Conservation (phyloP, 805 yeast genomes). For the Metschnikowia bowlesiae region DNA sequence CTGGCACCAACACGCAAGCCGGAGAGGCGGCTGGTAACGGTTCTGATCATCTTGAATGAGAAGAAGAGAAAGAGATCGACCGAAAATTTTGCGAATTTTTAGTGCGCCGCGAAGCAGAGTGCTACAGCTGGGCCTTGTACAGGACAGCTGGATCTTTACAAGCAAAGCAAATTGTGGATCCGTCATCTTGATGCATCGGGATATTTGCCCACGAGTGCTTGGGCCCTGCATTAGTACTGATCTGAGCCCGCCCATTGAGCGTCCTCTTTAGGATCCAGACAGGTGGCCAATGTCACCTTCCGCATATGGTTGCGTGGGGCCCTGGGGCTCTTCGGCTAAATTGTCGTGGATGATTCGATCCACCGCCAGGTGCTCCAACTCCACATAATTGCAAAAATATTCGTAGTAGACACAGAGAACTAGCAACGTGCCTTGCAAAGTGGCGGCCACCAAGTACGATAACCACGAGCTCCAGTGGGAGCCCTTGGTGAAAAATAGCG, state of each 20-base stretch:
- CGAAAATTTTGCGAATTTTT: constrained; percentile 5
- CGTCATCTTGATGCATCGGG: neutral
- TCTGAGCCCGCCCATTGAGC: no score
- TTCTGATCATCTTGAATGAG: constrained; percentile 24
- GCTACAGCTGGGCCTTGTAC: constrained; percentile 2
- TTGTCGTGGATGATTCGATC: constrained; percentile 13
- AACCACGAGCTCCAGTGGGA: constrained; percentile 86
- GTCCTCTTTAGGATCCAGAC: no score
- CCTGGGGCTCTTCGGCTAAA: neutral
- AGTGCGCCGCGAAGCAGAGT: neutral
- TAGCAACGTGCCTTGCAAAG: constrained; percentile 58
- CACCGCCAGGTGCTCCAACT: constrained; percentile 8
- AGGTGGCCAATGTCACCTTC: neutral
- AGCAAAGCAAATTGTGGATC: neutral
- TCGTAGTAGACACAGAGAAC: constrained; percentile 55
- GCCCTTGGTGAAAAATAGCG: constrained; percentile 65
- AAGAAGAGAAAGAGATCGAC: neutral
- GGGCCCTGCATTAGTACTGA: no score
- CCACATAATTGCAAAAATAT: constrained; percentile 10
- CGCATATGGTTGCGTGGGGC: neutral
- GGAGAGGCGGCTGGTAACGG: constrained; percentile 20
- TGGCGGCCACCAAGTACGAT: constrained; percentile 70
- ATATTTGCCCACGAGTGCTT: neutral
- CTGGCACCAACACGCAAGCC: constrained; percentile 27
- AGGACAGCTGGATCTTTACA: neutral